Conservation (phyloP, 257 asterid species). For the Solanum chilense region DNA sequence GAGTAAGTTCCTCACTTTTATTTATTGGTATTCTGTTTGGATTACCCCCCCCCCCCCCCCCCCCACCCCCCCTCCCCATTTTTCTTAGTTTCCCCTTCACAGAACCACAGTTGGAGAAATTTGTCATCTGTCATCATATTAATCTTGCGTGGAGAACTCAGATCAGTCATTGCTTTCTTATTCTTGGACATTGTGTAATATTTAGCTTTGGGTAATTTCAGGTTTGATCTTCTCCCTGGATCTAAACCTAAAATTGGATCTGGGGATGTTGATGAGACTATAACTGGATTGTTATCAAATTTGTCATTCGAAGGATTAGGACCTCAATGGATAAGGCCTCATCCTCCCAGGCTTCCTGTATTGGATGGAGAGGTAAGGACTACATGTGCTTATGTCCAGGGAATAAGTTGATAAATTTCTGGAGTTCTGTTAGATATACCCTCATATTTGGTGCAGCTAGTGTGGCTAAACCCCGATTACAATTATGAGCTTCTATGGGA, state of each 20-base stretch:
- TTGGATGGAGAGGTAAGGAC: constrained; percentile 74
- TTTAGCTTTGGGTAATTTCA: constrained; percentile 18
- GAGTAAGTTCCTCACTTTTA: constrained; percentile 51
- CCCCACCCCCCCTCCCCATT: no score
- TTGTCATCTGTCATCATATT: not conserved
- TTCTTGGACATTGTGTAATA: not conserved
- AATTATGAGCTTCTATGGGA: constrained; percentile 93
- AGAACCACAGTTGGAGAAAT: not conserved
- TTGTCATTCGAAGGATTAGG: constrained; percentile 60
- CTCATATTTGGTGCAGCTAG: constrained; percentile 36
- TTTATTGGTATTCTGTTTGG: constrained; percentile 2
- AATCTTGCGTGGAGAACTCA: not conserved
- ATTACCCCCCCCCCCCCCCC: no score
- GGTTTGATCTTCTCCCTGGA: constrained; percentile 86
- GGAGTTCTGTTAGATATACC: not conserved
- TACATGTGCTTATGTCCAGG: not conserved
- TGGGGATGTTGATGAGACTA: constrained; percentile 70
- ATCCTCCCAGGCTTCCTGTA: constrained; percentile 87
- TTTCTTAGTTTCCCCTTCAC: not conserved
- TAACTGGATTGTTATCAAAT: constrained; percentile 55
- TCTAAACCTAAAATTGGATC: constrained; percentile 68
- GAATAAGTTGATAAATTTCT: not conserved
- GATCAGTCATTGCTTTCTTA: not conserved
- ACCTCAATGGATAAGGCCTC: constrained; percentile 90
- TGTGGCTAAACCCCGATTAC: constrained; percentile 84